phyloP scores from a whole-genome alignment of 805 yeast species.

The Lachancea mirantina region DNA sequence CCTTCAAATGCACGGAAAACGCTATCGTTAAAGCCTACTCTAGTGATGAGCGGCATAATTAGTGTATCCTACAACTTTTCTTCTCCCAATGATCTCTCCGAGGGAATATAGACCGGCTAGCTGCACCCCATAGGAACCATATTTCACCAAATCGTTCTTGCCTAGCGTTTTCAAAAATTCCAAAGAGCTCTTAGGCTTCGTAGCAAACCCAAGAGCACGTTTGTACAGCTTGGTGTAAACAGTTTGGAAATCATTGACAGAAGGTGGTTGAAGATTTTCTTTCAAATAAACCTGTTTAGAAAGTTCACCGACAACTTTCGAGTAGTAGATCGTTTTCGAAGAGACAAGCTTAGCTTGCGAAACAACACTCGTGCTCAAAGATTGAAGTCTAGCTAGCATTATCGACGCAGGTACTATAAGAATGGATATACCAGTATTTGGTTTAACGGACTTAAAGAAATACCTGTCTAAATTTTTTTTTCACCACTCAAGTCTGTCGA shows the following conservation, averaged over 20 bases:
- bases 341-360: slow-evolving; percentile 27
- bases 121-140: slow-evolving; percentile 73
- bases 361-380: slow-evolving; percentile 20
- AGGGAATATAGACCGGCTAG: slow-evolving; percentile 84
- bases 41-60: slow-evolving; percentile 33
- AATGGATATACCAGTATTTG: too few relatives aligned
- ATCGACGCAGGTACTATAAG: too few relatives aligned
- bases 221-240: slow-evolving; percentile 55
- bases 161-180: slow-evolving; percentile 40
- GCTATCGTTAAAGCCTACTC: too few relatives aligned
- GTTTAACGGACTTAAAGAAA: too few relatives aligned
- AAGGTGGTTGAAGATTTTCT: slow-evolving; percentile 92
- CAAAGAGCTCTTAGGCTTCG: slow-evolving; percentile 56
- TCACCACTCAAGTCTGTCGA: too few relatives aligned
- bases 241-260: slow-evolving; percentile 63
- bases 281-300: slow-evolving; percentile 67
- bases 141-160: slow-evolving; percentile 55
- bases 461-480: too few relatives aligned
- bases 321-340: slow-evolving; percentile 71
- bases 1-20: too few relatives aligned
- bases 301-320: slow-evolving; percentile 47
- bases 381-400: slow-evolving; percentile 28
- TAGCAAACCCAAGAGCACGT: slow-evolving; percentile 37
- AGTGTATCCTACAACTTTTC: slow-evolving; percentile 82
- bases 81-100: slow-evolving; percentile 96